A percentile compares a stretch with the other conserved stretches of the same genome.
phyloP scores from a whole-genome alignment of 2,329 filamentous ascomycete species.

The Neofusicoccum ribis region DNA sequence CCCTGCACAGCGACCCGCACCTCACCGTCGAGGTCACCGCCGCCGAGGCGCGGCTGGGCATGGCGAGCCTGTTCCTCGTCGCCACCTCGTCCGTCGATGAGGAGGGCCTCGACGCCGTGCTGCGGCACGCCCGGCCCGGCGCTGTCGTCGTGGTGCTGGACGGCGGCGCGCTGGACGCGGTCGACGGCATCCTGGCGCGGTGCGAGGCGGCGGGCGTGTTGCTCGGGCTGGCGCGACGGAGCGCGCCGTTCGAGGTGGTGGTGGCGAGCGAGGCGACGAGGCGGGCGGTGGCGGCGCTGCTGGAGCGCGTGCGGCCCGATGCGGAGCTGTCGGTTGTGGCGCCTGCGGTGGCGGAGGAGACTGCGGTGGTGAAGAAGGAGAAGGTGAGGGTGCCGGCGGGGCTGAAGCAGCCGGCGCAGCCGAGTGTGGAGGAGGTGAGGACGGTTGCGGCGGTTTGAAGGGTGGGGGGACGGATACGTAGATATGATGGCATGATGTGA shows the following conservation, averaged over 20 bases:
- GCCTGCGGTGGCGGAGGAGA: neutral
- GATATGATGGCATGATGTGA: neutral
- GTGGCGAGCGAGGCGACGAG: neutral
- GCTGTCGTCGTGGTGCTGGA: neutral
- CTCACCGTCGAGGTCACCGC: neutral
- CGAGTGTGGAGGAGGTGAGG: constrained; percentile 1
- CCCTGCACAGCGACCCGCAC: neutral
- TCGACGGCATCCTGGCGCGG: neutral
- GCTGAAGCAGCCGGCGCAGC: neutral
- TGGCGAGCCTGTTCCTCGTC: neutral
- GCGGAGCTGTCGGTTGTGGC: neutral
- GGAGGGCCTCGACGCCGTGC: neutral
- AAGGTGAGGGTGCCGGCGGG: neutral
- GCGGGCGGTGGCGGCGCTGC: neutral
- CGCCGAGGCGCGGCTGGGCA: neutral
- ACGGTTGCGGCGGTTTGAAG: neutral
- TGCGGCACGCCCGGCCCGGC: neutral
- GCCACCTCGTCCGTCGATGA: neutral
- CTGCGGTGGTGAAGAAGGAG: neutral
- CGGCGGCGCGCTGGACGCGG: neutral
- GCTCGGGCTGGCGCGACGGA: constrained; percentile 20
- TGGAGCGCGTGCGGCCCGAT: neutral
- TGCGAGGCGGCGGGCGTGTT: neutral
- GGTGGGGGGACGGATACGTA: neutral
- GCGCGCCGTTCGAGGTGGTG: neutral